Conservation (phyloP, 2,329 filamentous ascomycete species). For the Albifimbria verrucaria region DNA sequence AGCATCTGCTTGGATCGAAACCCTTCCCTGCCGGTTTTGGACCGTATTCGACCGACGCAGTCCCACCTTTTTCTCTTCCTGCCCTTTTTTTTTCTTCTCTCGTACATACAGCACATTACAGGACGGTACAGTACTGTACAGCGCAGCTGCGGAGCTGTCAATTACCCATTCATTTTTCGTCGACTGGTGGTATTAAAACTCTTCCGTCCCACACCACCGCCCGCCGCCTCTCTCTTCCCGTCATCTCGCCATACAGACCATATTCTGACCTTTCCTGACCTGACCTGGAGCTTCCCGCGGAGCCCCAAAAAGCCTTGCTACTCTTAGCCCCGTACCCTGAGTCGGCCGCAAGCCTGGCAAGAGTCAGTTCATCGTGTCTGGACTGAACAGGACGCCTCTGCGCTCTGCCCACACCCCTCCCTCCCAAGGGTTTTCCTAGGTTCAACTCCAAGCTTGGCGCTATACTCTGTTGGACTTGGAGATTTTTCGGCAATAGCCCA, state of each 20-base stretch:
- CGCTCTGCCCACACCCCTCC: conserved; percentile 9
- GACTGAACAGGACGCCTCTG: neutral
- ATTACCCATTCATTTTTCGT: conserved; percentile 25
- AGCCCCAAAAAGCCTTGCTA: neutral
- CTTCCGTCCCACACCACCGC: conserved; percentile 23
- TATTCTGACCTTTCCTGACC: no score
- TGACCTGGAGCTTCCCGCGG: neutral
- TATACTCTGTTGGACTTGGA: conserved; percentile 32
- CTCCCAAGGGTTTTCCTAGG: conserved; percentile 17
- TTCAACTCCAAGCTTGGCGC: conserved; percentile 27
- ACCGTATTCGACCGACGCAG: neutral
- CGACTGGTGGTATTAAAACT: conserved; percentile 26
- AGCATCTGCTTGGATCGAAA: no score
- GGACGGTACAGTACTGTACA: conserved; percentile 1
- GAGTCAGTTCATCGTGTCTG: neutral
- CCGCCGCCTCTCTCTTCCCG: conserved; percentile 18
- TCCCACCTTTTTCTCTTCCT: neutral
- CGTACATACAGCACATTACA: no score
- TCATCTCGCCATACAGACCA: neutral
- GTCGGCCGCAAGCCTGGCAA: neutral
- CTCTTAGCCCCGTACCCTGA: neutral
- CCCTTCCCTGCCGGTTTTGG: neutral
- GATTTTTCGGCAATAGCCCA: conserved; percentile 25
- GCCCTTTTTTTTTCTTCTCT: neutral
- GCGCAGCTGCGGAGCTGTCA: conserved; percentile 9